These are phyloP conservation scores for Dendrobium officinale DNA, from an alignment of 106 monocot species.

Conservation along the genomic window DNA sequence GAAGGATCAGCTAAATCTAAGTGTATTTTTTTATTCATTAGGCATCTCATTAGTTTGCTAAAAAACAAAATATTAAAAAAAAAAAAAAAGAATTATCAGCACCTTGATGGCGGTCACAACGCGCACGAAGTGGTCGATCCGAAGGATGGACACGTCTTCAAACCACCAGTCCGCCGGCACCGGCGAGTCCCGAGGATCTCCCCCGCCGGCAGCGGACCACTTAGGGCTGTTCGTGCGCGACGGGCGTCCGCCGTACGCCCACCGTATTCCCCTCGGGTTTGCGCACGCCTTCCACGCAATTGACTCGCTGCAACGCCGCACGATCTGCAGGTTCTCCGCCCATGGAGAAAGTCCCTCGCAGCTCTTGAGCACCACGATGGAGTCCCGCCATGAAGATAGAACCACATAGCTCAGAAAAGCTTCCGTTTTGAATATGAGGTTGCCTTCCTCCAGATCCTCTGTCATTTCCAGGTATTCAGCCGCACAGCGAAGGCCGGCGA, in stretches of 20 bases:
- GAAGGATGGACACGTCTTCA: slow-evolving; percentile 71
- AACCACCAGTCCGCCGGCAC: slow-evolving; percentile 89
- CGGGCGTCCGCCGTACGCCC: slow-evolving; percentile 57
- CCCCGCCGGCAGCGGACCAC: slow-evolving; percentile 60
- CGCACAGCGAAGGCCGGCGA: slow-evolving; percentile 76
- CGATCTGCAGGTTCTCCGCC: slow-evolving; percentile 96
- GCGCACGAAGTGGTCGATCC: slow-evolving; percentile 84
- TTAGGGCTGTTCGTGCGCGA: slow-evolving; percentile 27
- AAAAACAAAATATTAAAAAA: no score
- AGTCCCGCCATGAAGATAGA: slow-evolving; percentile 81
- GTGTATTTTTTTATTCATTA: no score
- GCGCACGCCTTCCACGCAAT: slow-evolving; percentile 95
- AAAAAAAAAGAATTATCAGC: no score
- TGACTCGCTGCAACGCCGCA: slow-evolving; percentile 83
- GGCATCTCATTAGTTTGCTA: no score
- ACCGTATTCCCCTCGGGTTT: slow-evolving; percentile 67
- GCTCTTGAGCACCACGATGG: slow-evolving; percentile 76
- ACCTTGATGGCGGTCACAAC: slow-evolving; percentile 72
- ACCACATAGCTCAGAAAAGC: slow-evolving; percentile 95
- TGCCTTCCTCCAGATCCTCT: slow-evolving; percentile 89
- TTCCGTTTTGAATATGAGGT: slow-evolving; percentile 94
- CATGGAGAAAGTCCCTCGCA: slow-evolving; percentile 86
- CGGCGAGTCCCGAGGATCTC: slow-evolving; percentile 14
- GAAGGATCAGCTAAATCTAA: no score
- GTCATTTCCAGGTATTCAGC: slow-evolving; percentile 98